Evolutionary conservation across 139 green algal species (phyloP), one percentile per base, ranked within the genome.

Genomic region (Coccomyxa sp.): DNA sequence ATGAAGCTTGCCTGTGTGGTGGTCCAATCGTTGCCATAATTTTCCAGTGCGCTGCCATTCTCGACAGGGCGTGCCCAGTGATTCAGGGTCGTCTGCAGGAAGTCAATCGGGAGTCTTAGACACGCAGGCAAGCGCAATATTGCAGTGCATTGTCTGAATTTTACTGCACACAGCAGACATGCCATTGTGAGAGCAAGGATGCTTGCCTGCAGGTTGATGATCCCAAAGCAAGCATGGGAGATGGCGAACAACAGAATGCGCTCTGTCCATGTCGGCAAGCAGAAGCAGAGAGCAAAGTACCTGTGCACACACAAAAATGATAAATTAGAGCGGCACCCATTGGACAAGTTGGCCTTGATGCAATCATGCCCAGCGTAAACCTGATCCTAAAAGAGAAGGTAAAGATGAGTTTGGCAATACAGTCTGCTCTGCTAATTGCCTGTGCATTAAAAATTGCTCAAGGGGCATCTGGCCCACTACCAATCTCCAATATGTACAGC

Each of bases 171-270:
- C n/a, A n/a, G n/a, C n/a, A n/a, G n/a, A n/a, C n/a, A n/a, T 51
- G 38, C 38, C 38, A 51, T 7, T 7, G 38, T 51, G 38, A 51
- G 38, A 51, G 38, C 38, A 51, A 51, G 7, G 38, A 51, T 51
- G 38, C 38, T 51, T 51, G 38, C 85, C 85, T 88, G 85, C 31
- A 88, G 79, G 28, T 88, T 82, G 13, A 88, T 67, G 58, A 88
- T 81, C 25, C 67, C 58, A 23, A 88, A 84, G 31, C 67, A 30
- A 27, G 77, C 80, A 74, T 88, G 85, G 76, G 76, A 81, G 21
- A 86, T 45, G 27, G 83, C 45, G n/a, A 88, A 51, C 30, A 88
- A 85, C 58, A 51, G 45, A 10, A 32, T 21, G 30, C 76, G 51
- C 77, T 82, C 32, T 11, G 21, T 13, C 76, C 75, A 78, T 23